Evolutionary conservation across 805 yeast genomes (phyloP).

Genomic region (Yarrowia sp.): DNA sequence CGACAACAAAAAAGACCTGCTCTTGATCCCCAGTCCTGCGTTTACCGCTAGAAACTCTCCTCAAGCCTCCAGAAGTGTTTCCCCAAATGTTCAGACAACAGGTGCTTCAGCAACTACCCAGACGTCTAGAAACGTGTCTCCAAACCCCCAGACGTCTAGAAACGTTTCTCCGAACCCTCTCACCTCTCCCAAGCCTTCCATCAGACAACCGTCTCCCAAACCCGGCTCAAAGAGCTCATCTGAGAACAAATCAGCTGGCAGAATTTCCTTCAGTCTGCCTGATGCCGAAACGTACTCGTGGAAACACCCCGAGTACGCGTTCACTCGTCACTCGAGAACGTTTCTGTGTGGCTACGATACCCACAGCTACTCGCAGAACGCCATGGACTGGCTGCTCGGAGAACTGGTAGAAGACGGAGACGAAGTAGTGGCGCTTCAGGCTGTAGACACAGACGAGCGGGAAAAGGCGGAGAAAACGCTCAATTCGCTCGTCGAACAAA

Average conservation of each 20-base stretch:
- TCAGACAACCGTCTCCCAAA: not conserved
- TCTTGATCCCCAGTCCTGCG: not conserved
- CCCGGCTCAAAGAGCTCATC: not conserved
- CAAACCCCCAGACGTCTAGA: not conserved
- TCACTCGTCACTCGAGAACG: conserved; percentile 53
- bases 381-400: conserved; percentile 56
- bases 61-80: not conserved
- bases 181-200: not conserved
- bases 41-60: not conserved
- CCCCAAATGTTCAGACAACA: no score
- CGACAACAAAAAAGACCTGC: not conserved
- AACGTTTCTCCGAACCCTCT: not conserved
- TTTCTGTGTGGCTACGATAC: conserved; percentile 56
- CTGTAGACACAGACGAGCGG: conserved; percentile 47
- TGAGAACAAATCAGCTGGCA: not conserved
- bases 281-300: conserved; percentile 14
- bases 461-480: conserved; percentile 50
- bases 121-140: not conserved
- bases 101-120: no score
- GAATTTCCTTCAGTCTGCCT: conserved; percentile 8
- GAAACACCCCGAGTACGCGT: conserved; percentile 47
- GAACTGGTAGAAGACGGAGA: conserved; percentile 57
- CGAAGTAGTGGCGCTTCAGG: conserved; percentile 56
- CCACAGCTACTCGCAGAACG: conserved; percentile 54
- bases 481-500: conserved; percentile 44